These are phyloP conservation scores for Diaporthe vaccinii DNA, from an alignment of 2,329 filamentous ascomycete species.

Conservation along the genomic window DNA sequence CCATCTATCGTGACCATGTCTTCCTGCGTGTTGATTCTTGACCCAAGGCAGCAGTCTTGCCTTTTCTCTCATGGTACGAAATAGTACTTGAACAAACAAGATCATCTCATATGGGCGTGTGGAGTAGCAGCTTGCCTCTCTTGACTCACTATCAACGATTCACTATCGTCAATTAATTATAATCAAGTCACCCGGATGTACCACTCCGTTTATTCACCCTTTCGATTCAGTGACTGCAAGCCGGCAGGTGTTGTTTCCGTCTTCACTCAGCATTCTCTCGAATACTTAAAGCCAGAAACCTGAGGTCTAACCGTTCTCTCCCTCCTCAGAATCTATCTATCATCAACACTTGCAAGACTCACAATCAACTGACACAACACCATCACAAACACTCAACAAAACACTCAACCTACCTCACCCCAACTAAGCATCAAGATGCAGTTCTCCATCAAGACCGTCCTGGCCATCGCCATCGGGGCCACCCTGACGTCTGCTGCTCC, in stretches of 20 bases:
- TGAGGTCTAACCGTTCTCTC: background rate
- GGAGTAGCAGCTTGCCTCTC: background rate
- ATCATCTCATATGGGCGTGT: background rate
- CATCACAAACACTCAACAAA: background rate
- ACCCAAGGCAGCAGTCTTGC: background rate
- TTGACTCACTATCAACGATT: background rate
- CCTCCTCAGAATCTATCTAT: background rate
- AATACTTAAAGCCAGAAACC: background rate
- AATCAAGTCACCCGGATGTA: background rate
- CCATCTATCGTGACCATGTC: background rate
- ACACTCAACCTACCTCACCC: background rate
- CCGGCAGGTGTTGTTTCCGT: background rate
- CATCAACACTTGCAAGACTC: background rate
- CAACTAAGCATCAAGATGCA: background rate
- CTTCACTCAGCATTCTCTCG: background rate
- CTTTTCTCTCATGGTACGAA: background rate
- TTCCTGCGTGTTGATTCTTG: background rate
- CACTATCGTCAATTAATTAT: background rate
- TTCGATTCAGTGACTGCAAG: background rate
- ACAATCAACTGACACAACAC: background rate
- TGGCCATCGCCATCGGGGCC: constrained; percentile 8
- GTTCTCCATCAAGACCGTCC: background rate
- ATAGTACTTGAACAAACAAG: background rate
- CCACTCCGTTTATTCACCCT: background rate
- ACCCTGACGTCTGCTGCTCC: background rate